A percentile compares a stretch with the other conserved stretches of the same genome.
These are phyloP conservation scores for Fusarium illudens DNA, from an alignment of 2,329 filamentous ascomycete genomes.

Conservation along the genomic window DNA sequence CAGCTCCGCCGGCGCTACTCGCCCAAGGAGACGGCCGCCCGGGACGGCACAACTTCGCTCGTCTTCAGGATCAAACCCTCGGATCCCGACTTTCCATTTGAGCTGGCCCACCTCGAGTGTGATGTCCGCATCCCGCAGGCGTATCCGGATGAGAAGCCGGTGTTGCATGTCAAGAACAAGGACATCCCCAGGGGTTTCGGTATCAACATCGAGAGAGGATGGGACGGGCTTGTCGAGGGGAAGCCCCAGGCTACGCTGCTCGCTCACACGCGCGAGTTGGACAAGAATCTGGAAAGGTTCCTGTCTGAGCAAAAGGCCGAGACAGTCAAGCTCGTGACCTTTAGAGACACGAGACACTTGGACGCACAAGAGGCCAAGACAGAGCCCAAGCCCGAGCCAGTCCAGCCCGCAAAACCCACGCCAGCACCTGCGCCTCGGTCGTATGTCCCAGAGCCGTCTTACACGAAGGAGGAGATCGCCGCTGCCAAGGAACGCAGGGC, in stretches of 20 bases:
- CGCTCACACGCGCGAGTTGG: slow-evolving; percentile 72
- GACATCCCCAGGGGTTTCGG: slow-evolving; percentile 76
- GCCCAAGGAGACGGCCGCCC: slow-evolving; percentile 54
- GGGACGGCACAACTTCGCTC: slow-evolving; percentile 63
- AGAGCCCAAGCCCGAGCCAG: slow-evolving; percentile 17
- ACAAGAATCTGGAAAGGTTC: slow-evolving; percentile 75
- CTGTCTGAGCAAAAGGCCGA: slow-evolving; percentile 75
- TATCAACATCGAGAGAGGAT: slow-evolving; percentile 80
- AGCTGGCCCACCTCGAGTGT: slow-evolving; percentile 74
- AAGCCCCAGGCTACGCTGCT: slow-evolving; percentile 68
- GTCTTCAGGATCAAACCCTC: slow-evolving; percentile 74
- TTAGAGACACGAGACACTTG: slow-evolving; percentile 64
- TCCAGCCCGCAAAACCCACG: slow-evolving; percentile 18
- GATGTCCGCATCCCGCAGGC: slow-evolving; percentile 68
- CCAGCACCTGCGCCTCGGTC: slow-evolving; percentile 29
- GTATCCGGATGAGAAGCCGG: slow-evolving; percentile 69
- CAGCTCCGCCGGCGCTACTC: slow-evolving; percentile 75
- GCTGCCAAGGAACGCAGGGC: slow-evolving; percentile 70
- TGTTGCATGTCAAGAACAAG: slow-evolving; percentile 71
- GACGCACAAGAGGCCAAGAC: slow-evolving; percentile 35
- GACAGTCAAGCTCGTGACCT: slow-evolving; percentile 73
- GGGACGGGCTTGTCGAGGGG: slow-evolving; percentile 69
- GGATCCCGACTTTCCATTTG: slow-evolving; percentile 86
- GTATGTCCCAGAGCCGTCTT: slow-evolving; percentile 58
- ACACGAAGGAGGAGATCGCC: slow-evolving; percentile 66